A percentile compares a stretch with the other conserved stretches of the same genome.
These are phyloP conservation scores for Fonsecaea pugnacius DNA, from an alignment of 2,329 filamentous ascomycete species.

Conservation along the genomic window DNA sequence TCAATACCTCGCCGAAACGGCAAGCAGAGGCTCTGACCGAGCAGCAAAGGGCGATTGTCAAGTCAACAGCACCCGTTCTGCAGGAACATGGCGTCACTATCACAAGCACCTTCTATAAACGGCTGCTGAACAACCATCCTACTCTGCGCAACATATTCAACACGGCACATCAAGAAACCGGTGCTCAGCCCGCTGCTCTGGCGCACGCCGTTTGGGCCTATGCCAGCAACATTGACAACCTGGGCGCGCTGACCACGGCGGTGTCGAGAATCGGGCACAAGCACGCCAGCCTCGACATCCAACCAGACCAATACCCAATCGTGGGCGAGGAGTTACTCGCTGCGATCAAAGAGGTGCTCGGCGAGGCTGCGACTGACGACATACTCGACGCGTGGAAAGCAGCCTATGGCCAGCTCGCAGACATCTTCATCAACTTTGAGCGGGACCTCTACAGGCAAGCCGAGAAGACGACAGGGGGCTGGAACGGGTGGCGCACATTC, in stretches of 20 bases:
- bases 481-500: conserved; percentile 71
- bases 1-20: neutral
- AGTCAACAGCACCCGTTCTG: conserved; percentile 71
- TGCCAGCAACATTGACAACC: conserved; percentile 71
- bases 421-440: conserved; percentile 72
- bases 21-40: neutral
- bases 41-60: conserved; percentile 67
- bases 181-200: conserved; percentile 71
- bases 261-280: conserved; percentile 76
- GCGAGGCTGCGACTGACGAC: conserved; percentile 67
- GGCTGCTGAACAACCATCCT: conserved; percentile 68
- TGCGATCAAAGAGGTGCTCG: conserved; percentile 70
- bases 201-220: conserved; percentile 72
- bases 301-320: conserved; percentile 70
- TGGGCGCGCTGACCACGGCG: conserved; percentile 61
- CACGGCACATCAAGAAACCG: conserved; percentile 68
- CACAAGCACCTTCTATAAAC: conserved; percentile 72
- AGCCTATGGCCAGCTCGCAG: conserved; percentile 74
- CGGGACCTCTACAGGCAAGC: conserved; percentile 59
- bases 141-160: conserved; percentile 74
- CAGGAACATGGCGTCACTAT: conserved; percentile 70
- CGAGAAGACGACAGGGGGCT: conserved; percentile 44
- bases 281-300: conserved; percentile 71
- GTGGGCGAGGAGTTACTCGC: conserved; percentile 71
- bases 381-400: conserved; percentile 70